These are phyloP conservation scores for Dactylis glomerata DNA, from an alignment of 176 grass and related monocot species.

Conservation along the genomic window DNA sequence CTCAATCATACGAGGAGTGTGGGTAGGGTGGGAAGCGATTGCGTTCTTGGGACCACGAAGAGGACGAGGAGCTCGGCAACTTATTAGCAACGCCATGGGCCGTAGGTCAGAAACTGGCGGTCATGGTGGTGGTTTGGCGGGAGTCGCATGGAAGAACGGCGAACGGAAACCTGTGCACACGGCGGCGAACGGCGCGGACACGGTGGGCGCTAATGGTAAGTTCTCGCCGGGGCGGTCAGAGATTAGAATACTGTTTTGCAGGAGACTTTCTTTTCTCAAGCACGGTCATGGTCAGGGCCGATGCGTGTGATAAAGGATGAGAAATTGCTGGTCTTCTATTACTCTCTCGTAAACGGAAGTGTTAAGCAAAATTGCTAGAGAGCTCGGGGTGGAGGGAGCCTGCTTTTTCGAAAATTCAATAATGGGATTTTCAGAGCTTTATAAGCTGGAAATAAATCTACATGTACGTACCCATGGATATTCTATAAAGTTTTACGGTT, in stretches of 20 bases:
- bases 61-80: background rate
- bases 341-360: no score
- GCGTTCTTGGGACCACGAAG: background rate
- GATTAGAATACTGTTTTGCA: background rate
- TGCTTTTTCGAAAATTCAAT: no score
- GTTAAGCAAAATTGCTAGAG: no score
- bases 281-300: background rate
- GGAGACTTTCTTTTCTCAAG: background rate
- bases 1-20: background rate
- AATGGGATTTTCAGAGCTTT: no score
- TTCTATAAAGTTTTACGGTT: no score
- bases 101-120: conserved; percentile 3
- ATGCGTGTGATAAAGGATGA: background rate
- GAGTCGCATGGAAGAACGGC: background rate
- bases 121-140: background rate
- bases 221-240: background rate
- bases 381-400: no score
- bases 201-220: conserved; percentile 5
- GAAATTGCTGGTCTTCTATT: no score
- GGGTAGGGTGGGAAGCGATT: background rate
- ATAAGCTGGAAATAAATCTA: no score
- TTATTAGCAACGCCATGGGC: background rate
- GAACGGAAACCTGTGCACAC: background rate
- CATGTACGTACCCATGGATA: no score
- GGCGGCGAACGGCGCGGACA: background rate